Evolutionary conservation across 2,329 filamentous ascomycete genomes (phyloP), one percentile per base, ranked within the genome.

Genomic region (Paraconiothyrium brasiliense): DNA sequence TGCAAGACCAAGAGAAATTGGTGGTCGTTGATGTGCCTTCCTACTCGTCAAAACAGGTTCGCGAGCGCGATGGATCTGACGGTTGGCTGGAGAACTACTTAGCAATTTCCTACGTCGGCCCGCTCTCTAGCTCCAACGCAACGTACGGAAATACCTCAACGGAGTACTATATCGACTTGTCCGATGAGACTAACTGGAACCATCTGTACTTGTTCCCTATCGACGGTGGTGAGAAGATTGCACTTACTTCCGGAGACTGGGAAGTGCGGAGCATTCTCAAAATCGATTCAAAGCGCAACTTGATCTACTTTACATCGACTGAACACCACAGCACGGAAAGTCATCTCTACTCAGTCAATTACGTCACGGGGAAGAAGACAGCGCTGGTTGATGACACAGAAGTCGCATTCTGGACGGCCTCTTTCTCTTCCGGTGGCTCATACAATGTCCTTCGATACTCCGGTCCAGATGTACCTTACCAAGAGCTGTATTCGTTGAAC

Each of bases 401-500:
- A 0, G 77, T 87, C 0, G 89, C 84, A 0, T 85, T 84, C 68
- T 92, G 87, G 84, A 82, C 82, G 5, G 89, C 89, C 0, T 89
- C 87, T 0, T 91, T 91, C 77, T 90, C 89, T 0, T 82, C 85
- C 1, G 81, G 78, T 1, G 86, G 85, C 0, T 85, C 85, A 2
- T 92, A 88, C 79, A 91, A 90, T 70, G 85, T 91, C 46, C 84
- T 91, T 2, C 84, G 80, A 55, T 92, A 92, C 72, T 77, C 79
- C 20, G 89, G 89, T 0, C 89, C 89, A 0, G 85, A 90, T 58
- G 86, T 92, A 0, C 89, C 89, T 0, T 91, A 90, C 76, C 88
- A 91, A 70, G 87, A 90, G 64, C 81, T 92, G 0, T 90, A 90
- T 77, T 79, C 85, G 0, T 73, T 84, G 62, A 85, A 89, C 71